These are phyloP conservation scores for Haematococcus sp. DNA, from an alignment of 139 green algal genomes.

Conservation along the genomic window DNA sequence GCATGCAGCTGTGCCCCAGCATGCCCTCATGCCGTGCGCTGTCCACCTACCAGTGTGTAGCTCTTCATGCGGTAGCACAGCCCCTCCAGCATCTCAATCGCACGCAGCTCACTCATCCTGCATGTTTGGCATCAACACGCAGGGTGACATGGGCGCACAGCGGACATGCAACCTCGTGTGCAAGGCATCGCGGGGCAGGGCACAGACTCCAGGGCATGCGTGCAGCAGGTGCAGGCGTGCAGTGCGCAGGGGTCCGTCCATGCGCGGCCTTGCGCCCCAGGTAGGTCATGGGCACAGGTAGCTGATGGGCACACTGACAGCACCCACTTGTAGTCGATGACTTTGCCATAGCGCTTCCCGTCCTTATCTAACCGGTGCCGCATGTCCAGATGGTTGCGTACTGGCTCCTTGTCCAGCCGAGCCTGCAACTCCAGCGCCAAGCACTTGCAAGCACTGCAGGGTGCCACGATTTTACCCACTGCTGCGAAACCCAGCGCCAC, in stretches of 20 bases:
- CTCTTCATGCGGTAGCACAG: conserved; percentile 58
- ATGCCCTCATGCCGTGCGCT: not conserved
- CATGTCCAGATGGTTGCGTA: conserved; percentile 79
- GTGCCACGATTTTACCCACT: not conserved
- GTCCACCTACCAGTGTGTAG: conserved; percentile 45
- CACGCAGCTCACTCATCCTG: conserved; percentile 64
- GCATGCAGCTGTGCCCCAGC: too few species aligned
- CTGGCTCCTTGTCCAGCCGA: conserved; percentile 51
- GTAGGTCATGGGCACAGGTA: not conserved
- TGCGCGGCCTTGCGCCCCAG: too few species aligned
- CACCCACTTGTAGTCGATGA: conserved; percentile 75
- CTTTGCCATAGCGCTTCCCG: conserved; percentile 78
- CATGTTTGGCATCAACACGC: not conserved
- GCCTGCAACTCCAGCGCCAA: conserved; percentile 46
- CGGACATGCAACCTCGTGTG: too few species aligned
- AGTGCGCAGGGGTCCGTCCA: too few species aligned
- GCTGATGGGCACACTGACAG: not conserved
- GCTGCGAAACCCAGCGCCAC: not conserved
- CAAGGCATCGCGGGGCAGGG: too few species aligned
- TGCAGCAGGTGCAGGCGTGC: too few species aligned
- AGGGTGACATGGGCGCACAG: not conserved
- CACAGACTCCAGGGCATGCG: too few species aligned
- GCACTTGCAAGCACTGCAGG: conserved; percentile 5
- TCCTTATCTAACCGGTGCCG: conserved; percentile 76
- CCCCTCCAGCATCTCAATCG: conserved; percentile 69